Percentiles rank a stretch among this genome's conserved stretches.
Conservation (phyloP, 2,329 filamentous ascomycete species). For the Didymella glomerata region DNA sequence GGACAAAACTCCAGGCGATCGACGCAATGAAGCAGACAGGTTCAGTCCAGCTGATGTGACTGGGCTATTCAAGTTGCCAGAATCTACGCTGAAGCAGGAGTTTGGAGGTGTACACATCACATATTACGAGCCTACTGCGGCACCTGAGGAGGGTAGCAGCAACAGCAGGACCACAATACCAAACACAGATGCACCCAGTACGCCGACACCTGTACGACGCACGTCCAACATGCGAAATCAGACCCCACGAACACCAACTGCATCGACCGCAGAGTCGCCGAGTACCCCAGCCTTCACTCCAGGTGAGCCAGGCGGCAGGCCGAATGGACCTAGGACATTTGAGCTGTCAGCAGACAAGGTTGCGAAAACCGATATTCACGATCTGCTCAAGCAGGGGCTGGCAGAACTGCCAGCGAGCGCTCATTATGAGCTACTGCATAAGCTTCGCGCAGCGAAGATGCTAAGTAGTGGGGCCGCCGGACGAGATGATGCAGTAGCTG, state of each 20-base stretch:
- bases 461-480: slow-evolving; percentile 71
- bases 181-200: slow-evolving; percentile 64
- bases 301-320: slow-evolving; percentile 39
- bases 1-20: slow-evolving; percentile 67
- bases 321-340: slow-evolving; percentile 54
- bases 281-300: slow-evolving; percentile 57
- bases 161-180: slow-evolving; percentile 26
- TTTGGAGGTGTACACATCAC: slow-evolving; percentile 83
- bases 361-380: slow-evolving; percentile 52
- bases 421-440: slow-evolving; percentile 85
- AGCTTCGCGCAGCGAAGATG: slow-evolving; percentile 83
- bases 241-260: slow-evolving; percentile 57
- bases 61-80: slow-evolving; percentile 66
- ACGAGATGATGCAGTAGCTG: slow-evolving; percentile 78
- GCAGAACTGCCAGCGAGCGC: slow-evolving; percentile 73
- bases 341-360: slow-evolving; percentile 67
- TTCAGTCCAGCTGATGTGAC: slow-evolving; percentile 71
- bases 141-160: slow-evolving; percentile 33
- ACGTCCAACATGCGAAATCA: slow-evolving; percentile 62
- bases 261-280: slow-evolving; percentile 57
- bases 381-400: slow-evolving; percentile 53
- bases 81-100: slow-evolving; percentile 68
- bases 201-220: slow-evolving; percentile 78
- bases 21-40: slow-evolving; percentile 46
- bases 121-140: slow-evolving; percentile 70